Percentiles rank a stretch among this genome's conserved stretches.
Evolutionary conservation across 2,329 filamentous ascomycete species (phyloP).

Genomic region (Sporothrix phasma): DNA sequence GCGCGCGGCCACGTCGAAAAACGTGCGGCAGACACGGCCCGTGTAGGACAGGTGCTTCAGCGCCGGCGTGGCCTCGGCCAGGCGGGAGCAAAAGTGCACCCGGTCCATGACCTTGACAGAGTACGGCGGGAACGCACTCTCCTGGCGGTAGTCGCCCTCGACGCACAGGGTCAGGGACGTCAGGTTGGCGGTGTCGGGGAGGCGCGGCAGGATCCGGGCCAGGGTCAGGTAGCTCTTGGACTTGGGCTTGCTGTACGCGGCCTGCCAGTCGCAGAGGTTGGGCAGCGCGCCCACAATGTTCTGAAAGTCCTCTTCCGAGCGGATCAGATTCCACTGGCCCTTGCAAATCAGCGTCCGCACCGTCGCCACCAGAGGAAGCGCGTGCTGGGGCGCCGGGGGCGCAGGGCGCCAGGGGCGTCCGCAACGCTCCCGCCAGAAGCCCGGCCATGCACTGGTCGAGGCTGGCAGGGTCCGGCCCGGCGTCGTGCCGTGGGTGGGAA

Average conservation of each 20-base stretch:
- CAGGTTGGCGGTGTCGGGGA: slow-evolving; percentile 42
- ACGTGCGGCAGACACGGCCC: slow-evolving; percentile 58
- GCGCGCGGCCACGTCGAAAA: slow-evolving; percentile 51
- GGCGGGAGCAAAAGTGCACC: slow-evolving; percentile 54
- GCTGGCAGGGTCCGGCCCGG: neutral
- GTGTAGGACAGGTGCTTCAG: slow-evolving; percentile 63
- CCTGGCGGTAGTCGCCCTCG: slow-evolving; percentile 61
- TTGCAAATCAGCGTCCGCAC: slow-evolving; percentile 61
- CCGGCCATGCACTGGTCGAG: neutral
- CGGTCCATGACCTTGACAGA: slow-evolving; percentile 49
- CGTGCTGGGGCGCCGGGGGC: slow-evolving; percentile 8
- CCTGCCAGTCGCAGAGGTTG: slow-evolving; percentile 52
- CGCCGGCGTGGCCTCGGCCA: slow-evolving; percentile 50
- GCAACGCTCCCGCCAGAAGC: neutral
- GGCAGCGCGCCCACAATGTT: slow-evolving; percentile 54
- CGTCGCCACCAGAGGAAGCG: slow-evolving; percentile 35
- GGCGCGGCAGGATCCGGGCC: slow-evolving; percentile 48
- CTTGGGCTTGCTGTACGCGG: slow-evolving; percentile 61
- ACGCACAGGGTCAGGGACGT: slow-evolving; percentile 57
- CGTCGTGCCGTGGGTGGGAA: slow-evolving; percentile 20
- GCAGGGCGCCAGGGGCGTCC: neutral
- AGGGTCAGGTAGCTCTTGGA: slow-evolving; percentile 64
- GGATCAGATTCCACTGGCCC: slow-evolving; percentile 68
- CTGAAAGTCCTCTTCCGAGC: slow-evolving; percentile 52
- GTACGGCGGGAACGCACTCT: slow-evolving; percentile 49